Base-by-base conservation (phyloP, 1,284 basidiomycete species). In the Moniliella sp. region DNA sequence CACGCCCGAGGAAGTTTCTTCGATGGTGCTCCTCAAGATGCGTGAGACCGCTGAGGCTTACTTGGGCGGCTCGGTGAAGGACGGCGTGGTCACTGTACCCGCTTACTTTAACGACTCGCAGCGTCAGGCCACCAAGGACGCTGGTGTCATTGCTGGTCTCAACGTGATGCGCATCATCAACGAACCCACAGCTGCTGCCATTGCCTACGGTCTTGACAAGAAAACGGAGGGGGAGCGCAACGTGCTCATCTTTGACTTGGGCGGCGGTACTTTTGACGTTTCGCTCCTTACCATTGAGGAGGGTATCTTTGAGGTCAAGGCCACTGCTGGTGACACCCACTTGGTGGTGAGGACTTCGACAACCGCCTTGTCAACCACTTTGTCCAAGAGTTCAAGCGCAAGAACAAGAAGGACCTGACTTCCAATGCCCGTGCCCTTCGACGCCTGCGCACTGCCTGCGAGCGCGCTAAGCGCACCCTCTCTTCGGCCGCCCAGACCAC, bases 261-360 rank as follows among this genome's bases (percentile, higher is more conserved):
- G 86, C 48, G 88, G 88, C 70, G 86, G 86, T 70, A 94, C 86
- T 29, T 94, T 94, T 65, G 88, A 94, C 76, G 88, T 94, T 18
- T 94, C 86, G 19, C 79, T 97, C 42, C 67, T 97, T 48, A 86
- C 84, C 43, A 93, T 94, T 43, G 83, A 93, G 65, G 86, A 91
- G 66, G 86, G 84, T 65, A 84, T 97, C 65, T 97, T 94, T 68
- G 86, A 91, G 66, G 86, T 94, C 65, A 88, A 91, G 70, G 83
- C 88, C 42, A 94, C 86, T 43, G 86, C 88, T 42, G 88, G 86
- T 73, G 88, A 94, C 68, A 97, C 86, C 42, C 86, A 94, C 66
- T 71, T 94, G 86, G 86, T 68, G 86, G 88, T 69, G 86, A 94
- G 67, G 86, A 94, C 67, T 97, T 94, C 56, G 88, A 94, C 66